Evolutionary conservation across 805 yeast species (phyloP).

Genomic region (Ogataea nakhonphanomensis): DNA sequence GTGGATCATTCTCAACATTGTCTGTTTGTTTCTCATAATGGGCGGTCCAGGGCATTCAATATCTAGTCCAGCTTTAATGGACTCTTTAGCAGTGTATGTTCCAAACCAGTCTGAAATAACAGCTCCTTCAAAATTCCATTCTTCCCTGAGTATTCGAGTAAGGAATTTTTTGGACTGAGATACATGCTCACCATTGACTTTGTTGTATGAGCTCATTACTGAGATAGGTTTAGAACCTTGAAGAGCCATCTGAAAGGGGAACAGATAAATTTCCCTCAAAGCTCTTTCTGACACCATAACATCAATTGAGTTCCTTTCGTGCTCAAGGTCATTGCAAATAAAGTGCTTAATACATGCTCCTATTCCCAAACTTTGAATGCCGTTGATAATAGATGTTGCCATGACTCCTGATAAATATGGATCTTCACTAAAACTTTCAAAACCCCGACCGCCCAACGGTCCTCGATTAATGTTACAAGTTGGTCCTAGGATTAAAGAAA

Average conservation of each 20-base stretch:
- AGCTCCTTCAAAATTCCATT: constrained; percentile 58
- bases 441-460: constrained; percentile 39
- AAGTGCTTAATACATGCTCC: constrained; percentile 61
- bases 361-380: constrained; percentile 51
- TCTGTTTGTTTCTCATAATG: constrained; percentile 39
- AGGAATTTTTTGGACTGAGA: constrained; percentile 45
- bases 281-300: constrained; percentile 57
- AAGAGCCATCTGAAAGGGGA: constrained; percentile 61
- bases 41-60: constrained; percentile 72
- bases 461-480: constrained; percentile 41
- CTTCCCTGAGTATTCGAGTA: constrained; percentile 48
- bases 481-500: constrained; percentile 39
- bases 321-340: constrained; percentile 62
- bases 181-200: constrained; percentile 60
- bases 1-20: constrained; percentile 40
- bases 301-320: constrained; percentile 48
- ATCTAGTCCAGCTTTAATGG: constrained; percentile 56
- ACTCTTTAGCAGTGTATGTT: constrained; percentile 43
- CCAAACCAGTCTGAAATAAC: constrained; percentile 70
- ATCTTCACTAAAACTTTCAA: constrained; percentile 22
- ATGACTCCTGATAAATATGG: constrained; percentile 39
- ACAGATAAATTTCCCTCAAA: constrained; percentile 59
- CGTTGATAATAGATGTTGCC: constrained; percentile 50
- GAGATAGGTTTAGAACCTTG: constrained; percentile 50
- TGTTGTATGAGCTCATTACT: constrained; percentile 63